Evolutionary conservation across 2,329 filamentous ascomycete species (phyloP).

Genomic region (Blastomyces percursus): DNA sequence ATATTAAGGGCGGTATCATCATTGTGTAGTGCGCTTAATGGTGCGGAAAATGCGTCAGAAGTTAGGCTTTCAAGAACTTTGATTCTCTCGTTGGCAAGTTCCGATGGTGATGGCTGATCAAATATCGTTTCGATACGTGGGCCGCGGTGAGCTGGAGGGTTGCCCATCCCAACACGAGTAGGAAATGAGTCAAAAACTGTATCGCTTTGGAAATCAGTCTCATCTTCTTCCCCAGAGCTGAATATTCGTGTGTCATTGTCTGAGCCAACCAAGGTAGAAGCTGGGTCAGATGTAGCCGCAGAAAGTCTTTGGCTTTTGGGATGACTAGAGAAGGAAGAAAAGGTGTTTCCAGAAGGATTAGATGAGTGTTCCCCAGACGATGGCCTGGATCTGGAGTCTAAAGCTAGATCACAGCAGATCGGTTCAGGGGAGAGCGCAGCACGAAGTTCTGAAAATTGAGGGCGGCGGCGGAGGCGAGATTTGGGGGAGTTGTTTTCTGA

Average conservation of each 20-base stretch:
- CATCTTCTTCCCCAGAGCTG: slow-evolving; percentile 50
- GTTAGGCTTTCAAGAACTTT: slow-evolving; percentile 29
- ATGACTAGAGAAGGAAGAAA: background rate
- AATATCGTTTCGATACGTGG: slow-evolving; percentile 55
- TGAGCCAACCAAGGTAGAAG: slow-evolving; percentile 49
- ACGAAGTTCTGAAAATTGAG: slow-evolving; percentile 13
- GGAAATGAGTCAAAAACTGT: slow-evolving; percentile 53
- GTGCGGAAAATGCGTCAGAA: background rate
- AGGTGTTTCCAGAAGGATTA: background rate
- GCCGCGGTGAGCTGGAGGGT: slow-evolving; percentile 43
- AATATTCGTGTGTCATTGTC: slow-evolving; percentile 49
- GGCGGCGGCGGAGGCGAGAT: slow-evolving; percentile 13
- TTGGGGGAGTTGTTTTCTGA: slow-evolving; percentile 8
- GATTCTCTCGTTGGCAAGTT: slow-evolving; percentile 31
- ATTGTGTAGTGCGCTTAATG: background rate
- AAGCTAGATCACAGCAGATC: background rate
- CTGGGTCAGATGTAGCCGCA: slow-evolving; percentile 46
- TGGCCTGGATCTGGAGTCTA: background rate
- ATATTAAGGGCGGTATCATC: background rate
- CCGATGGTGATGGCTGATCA: slow-evolving; percentile 40
- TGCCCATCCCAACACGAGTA: slow-evolving; percentile 46
- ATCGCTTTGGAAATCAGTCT: slow-evolving; percentile 51
- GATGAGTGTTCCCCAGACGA: slow-evolving; percentile 2
- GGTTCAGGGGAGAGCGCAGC: slow-evolving; percentile 8
- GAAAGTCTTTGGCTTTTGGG: slow-evolving; percentile 41